phyloP scores from a whole-genome alignment of 371 early-diverging fungal genomes.

The Syncephalastrum racemosum region DNA sequence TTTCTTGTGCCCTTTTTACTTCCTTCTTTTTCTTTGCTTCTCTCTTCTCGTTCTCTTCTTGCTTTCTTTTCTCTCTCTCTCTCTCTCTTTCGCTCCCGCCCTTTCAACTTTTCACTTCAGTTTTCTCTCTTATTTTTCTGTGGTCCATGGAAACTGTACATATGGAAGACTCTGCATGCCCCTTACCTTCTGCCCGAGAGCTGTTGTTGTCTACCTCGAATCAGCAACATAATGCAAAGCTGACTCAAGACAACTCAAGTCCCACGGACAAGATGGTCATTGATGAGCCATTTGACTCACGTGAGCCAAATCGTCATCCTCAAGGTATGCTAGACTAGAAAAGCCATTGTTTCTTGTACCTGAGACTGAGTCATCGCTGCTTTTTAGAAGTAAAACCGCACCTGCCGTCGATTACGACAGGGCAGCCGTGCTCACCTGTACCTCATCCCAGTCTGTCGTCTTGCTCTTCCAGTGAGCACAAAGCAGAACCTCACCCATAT shows the following conservation, averaged over 20 bases:
- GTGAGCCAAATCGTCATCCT: slow-evolving; percentile 9
- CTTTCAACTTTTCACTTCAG: not conserved
- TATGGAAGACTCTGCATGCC: slow-evolving; percentile 19
- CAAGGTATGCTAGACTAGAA: slow-evolving; percentile 9
- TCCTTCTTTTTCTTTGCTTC: not conserved
- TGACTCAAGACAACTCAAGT: slow-evolving; percentile 1
- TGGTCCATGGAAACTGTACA: slow-evolving; percentile 23
- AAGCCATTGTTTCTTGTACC: not conserved
- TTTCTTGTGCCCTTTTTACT: slow-evolving; percentile 2
- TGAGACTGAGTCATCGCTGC: not conserved
- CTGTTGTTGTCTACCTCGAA: slow-evolving; percentile 19
- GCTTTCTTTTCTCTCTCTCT: slow-evolving; percentile 6
- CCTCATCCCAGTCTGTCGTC: slow-evolving; percentile 13
- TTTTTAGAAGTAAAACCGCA: slow-evolving; percentile 16
- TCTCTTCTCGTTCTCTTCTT: slow-evolving; percentile 2
- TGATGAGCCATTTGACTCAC: slow-evolving; percentile 20
- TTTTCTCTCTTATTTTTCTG: not conserved
- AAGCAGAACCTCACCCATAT: not conserved
- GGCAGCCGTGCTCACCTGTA: slow-evolving; percentile 25
- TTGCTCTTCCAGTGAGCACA: slow-evolving; percentile 1
- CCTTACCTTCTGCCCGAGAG: slow-evolving; percentile 34
- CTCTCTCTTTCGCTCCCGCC: slow-evolving; percentile 13
- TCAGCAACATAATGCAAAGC: slow-evolving; percentile 4
- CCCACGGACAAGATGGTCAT: slow-evolving; percentile 22
- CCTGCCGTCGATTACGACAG: slow-evolving; percentile 26